phyloP scores from a whole-genome alignment of 2,329 filamentous ascomycete genomes.

The Aspergillus sp. region DNA sequence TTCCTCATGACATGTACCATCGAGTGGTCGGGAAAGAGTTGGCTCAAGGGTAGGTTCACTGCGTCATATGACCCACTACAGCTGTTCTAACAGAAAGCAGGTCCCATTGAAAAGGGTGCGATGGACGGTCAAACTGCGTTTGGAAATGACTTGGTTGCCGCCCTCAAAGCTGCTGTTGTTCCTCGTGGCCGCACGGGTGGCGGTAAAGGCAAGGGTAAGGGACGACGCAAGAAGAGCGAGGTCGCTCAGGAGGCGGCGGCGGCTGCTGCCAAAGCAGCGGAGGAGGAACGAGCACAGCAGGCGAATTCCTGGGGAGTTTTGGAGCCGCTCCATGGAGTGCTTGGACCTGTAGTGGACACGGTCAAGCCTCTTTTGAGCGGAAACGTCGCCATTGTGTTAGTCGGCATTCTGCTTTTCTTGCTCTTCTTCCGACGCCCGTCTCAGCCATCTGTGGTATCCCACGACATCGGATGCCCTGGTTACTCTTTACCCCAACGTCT shows the following conservation, averaged over 20 bases:
- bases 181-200: conserved; percentile 59
- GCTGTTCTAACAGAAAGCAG: conserved; percentile 52
- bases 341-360: conserved; percentile 71
- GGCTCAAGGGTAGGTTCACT: conserved; percentile 76
- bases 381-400: conserved; percentile 74
- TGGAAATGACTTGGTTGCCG: conserved; percentile 75
- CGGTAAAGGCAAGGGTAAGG: conserved; percentile 60
- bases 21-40: conserved; percentile 97
- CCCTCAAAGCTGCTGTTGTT: conserved; percentile 72
- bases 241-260: conserved; percentile 35
- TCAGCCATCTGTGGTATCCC: conserved; percentile 36
- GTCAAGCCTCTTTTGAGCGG: conserved; percentile 71
- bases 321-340: conserved; percentile 71
- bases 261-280: conserved; percentile 49
- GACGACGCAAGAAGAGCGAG: conserved; percentile 61
- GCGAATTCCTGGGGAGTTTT: conserved; percentile 72
- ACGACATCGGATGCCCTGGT: conserved; percentile 42
- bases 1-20: conserved; percentile 86
- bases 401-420: conserved; percentile 72
- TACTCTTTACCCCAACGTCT: conserved; percentile 64
- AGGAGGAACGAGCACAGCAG: conserved; percentile 40
- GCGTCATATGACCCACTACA: background rate
- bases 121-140: conserved; percentile 86
- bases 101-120: conserved; percentile 92
- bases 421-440: conserved; percentile 65